Base-by-base conservation (phyloP, 306 rosid species). In the Castanea crenata region DNA sequence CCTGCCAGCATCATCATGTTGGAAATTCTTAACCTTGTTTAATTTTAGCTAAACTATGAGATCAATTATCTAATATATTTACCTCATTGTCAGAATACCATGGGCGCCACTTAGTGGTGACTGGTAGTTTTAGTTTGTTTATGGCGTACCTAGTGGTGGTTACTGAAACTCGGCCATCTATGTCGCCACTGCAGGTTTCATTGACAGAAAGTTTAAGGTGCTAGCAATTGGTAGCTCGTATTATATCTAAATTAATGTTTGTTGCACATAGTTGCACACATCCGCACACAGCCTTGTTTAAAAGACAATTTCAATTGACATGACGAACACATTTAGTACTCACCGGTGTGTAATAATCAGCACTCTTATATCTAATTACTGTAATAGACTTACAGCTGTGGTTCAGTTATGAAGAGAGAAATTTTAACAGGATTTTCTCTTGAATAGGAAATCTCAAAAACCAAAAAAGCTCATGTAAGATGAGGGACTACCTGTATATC, bases 121-220 rank as follows among this genome's bases (percentile, higher is more conserved):
- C 65, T 0, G 81, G 85, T 67, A 90, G 78, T 12, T 87, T 78
- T 32, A 85, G 79, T 55, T 76, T 35, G 76, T 88, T 84, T 61
- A 87, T 27, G 29, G 92, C 64, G 78, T 82, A 88, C 81, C 87
- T 83, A 19, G 92, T 69, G 59, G 92, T 78, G 41, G 92, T 85
- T 80, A 90, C 79, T 5, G 92, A 91, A 38, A 85, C 88, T 72
- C 85, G 74, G 1, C 91, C 91, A 78, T 90, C 94, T 41, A 72
- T 74, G 79, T 90, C 94, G 1, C 94, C 91, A 76, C 94, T 90
- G 88, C 86, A 79, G 71, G 4, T 74, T 64, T 25, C 41, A 71
- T 74, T 16, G 34, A 57, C 79, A 73, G 23, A 11, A 76, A 76
- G 44, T 72, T 71, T 8, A 35, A 74, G 44, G 15, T 68, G 69